Evolutionary conservation across 202 grass and related monocot genomes (phyloP), one percentile per base, ranked within the genome.

Genomic region (Elaeis oleifera): DNA sequence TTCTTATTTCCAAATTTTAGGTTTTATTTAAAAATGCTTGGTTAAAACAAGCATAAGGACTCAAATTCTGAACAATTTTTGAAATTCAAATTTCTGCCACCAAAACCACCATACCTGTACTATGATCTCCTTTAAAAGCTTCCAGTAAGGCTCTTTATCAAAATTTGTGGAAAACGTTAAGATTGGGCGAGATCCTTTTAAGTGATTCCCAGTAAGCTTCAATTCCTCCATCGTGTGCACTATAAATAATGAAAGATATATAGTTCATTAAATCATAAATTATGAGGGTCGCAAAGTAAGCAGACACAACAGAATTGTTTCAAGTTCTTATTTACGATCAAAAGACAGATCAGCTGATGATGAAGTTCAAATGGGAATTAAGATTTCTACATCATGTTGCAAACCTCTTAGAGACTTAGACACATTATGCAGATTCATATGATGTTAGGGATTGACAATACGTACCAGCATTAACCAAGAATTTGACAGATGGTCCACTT

Each of bases 151-250:
- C 8, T 84, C 80, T 19, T 85, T 68, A 21, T 87, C 86, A 73
- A 95, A 95, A 76, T 95, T 95, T 31, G 81, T 73, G n/a, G 90
- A 90, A 77, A 90, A 95, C 22, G 86, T 87, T 71, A 95, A 54
- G 71, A 95, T 62, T 5, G 90, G 90, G 0, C 81, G 76, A 57
- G 90, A 95, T 20, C 90, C 90, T 69, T 87, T 90, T 56, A 95
- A 39, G 82, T 95, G 90, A 63, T 95, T 95, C 19, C 90, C 90
- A 4, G 90, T 95, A 68, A 95, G 86, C 78, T 95, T 95, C 69
- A 95, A 71, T 68, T 95, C 90, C 62, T 95, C 90, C 90, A 95
- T 95, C 39, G 86, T 90, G 56, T 95, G 90, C 74, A 95, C 90
- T 95, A 60, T 49, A 61, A 1, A 9, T 15, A 56, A 70, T 50